Conservation (phyloP, 371 early-diverging fungal genomes). For the Actinomortierella wolfii region DNA sequence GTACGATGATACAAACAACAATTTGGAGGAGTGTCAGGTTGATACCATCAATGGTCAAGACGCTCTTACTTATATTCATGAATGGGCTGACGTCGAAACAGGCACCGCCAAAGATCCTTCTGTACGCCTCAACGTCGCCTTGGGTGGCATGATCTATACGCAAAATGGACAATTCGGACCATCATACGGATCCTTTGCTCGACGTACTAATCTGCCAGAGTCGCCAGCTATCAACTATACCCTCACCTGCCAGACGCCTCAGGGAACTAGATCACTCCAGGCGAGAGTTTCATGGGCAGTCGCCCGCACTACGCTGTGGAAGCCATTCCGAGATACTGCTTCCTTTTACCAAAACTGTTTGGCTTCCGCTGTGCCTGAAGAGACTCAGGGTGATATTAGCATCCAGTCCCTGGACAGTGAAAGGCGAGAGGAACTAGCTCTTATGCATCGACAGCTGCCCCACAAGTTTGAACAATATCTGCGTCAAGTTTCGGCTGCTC, state of each 20-base stretch:
- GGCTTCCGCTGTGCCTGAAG: neutral
- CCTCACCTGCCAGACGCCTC: neutral
- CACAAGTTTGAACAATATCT: neutral
- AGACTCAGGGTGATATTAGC: neutral
- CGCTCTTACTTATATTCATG: slow-evolving; percentile 8
- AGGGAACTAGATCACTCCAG: too few relatives aligned
- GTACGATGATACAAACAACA: neutral
- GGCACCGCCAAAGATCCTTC: slow-evolving; percentile 15
- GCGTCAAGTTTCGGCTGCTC: neutral
- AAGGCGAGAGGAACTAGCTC: too few relatives aligned
- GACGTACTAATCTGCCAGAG: slow-evolving; percentile 3
- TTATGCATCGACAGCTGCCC: too few relatives aligned
- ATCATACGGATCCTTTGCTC: slow-evolving; percentile 5
- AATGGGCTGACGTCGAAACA: slow-evolving; percentile 1
- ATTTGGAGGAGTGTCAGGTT: slow-evolving; percentile 14
- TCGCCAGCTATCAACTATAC: slow-evolving; percentile 2
- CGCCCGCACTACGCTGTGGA: neutral
- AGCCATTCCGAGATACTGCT: slow-evolving; percentile 8
- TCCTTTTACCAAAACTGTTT: slow-evolving; percentile 7
- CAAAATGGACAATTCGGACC: neutral
- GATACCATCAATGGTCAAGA: slow-evolving; percentile 13
- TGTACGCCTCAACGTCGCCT: slow-evolving; percentile 19
- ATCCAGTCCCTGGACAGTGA: neutral
- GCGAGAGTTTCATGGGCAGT: too few relatives aligned
- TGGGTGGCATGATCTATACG: slow-evolving; percentile 5